Base-by-base conservation (phyloP, 2,329 filamentous ascomycete species). In the Curvularia eragrostidis region DNA sequence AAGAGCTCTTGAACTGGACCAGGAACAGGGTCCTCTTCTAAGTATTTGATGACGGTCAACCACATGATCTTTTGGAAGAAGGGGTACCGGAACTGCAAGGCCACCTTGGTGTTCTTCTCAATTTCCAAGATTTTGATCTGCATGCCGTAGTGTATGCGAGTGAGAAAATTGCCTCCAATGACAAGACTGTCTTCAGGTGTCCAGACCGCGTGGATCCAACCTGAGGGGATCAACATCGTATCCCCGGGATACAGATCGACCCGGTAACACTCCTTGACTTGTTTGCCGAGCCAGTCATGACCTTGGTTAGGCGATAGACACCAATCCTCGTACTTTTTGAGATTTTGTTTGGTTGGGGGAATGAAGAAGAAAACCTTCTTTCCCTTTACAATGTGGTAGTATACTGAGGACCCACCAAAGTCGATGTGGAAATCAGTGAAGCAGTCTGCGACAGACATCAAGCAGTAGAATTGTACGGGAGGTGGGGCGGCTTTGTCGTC, bases 381-480 rank as follows among this genome's bases (percentile, higher is more conserved):
- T 54, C 87, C 87, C 63, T 87, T 87, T 53, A 89, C 75, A 61
- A 90, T 89, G 67, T 89, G 87, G 64, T 90, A 90, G 69, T 86
- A 90, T 5, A 90, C 87, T 1, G 87, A 89, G 3, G 87, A 89
- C 5, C 87, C 87, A 34, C 87, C 87, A 73, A 90, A 90, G 69
- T 90, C 87, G 68, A 90, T 88, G 73, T 90, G 87, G 64, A 90
- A 90, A 72, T 90, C 87, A 19, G 87, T 90, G 64, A 88, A 90
- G 73, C 87, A 89, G 72, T 90, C 87, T 12, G 86, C 85, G 21
- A 89, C 87, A 5, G 87, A 89, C 87, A 90, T 90, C 34, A 90
- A 77, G 68, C 86, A 88, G 76, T 89, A 89, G 67, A 87, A 89
- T 58, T 89, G 86, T 7, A 90, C 87, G 56, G 86, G 85, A 6